These are phyloP conservation scores for Casuarina equisetifolia DNA, from an alignment of 306 rosid species.

Conservation along the genomic window DNA sequence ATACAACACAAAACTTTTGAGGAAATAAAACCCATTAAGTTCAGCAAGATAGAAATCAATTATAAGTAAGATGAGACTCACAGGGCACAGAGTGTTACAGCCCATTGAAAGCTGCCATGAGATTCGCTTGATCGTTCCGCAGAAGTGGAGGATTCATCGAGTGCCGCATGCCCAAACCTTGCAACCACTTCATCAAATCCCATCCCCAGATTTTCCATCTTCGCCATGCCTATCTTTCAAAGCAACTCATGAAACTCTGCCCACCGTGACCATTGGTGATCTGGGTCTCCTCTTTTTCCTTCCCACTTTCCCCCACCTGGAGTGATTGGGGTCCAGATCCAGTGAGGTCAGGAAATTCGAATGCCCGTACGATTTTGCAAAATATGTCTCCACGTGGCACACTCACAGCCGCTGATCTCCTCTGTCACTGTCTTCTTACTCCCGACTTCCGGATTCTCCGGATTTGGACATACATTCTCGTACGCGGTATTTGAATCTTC, in stretches of 20 bases:
- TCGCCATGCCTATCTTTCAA: background rate
- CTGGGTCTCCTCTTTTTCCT: background rate
- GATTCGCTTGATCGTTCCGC: conserved; percentile 19
- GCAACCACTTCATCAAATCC: conserved; percentile 20
- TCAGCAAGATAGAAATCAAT: background rate
- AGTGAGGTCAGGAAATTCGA: background rate
- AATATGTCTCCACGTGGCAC: background rate
- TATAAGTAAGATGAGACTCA: conserved; percentile 20
- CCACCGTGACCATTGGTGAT: background rate
- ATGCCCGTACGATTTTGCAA: background rate
- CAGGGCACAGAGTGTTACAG: conserved; percentile 47
- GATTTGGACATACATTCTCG: background rate
- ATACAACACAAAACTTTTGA: background rate
- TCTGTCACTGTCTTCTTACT: background rate
- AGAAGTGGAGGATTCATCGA: background rate
- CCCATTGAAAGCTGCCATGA: conserved; percentile 42
- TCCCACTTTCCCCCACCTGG: background rate
- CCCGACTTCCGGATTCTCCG: background rate
- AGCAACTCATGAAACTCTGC: background rate
- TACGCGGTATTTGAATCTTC: background rate
- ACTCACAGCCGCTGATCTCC: background rate
- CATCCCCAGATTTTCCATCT: conserved; percentile 19
- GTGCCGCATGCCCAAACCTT: conserved; percentile 6
- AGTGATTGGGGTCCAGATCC: background rate
- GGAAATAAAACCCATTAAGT: background rate